These are phyloP conservation scores for Globisporangium barbulae DNA, from an alignment of 352 stramenopile genomes.

Conservation along the genomic window DNA sequence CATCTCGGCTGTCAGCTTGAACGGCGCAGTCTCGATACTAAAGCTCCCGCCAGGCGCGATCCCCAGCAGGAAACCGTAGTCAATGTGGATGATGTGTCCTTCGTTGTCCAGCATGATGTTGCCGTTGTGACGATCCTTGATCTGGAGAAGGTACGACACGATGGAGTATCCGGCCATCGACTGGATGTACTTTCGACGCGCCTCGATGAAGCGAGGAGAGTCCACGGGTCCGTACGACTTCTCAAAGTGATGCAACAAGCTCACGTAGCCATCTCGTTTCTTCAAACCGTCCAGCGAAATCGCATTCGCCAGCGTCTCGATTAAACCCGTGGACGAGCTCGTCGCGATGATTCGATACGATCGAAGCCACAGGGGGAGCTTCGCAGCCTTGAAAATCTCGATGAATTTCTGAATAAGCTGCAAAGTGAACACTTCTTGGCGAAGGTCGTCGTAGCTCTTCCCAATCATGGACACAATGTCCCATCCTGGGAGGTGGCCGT, in stretches of 20 bases:
- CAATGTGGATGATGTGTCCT: slow-evolving; percentile 99
- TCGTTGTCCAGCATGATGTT: slow-evolving; percentile 99
- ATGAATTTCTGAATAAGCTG: slow-evolving; percentile 98
- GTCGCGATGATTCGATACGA: slow-evolving; percentile 98
- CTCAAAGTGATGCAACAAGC: slow-evolving; percentile 94
- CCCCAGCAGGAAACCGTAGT: slow-evolving; percentile 99
- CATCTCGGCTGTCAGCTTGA: slow-evolving; percentile 99
- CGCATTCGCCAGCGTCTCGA: slow-evolving; percentile 96
- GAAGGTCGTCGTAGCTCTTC: slow-evolving; percentile 98
- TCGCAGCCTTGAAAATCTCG: slow-evolving; percentile 94
- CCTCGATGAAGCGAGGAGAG: slow-evolving; percentile 87
- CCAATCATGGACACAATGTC: slow-evolving; percentile 97
- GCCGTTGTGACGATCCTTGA: slow-evolving; percentile 99
- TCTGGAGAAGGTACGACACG: slow-evolving; percentile 97
- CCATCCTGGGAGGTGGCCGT: slow-evolving; percentile 89
- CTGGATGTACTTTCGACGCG: slow-evolving; percentile 95
- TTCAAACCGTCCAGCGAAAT: slow-evolving; percentile 98
- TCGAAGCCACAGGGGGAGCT: slow-evolving; percentile 94
- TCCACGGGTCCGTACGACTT: slow-evolving; percentile 91
- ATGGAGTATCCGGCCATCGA: slow-evolving; percentile 98
- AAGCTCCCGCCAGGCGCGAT: slow-evolving; percentile 98
- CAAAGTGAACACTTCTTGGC: slow-evolving; percentile 99
- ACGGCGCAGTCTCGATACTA: slow-evolving; percentile 98
- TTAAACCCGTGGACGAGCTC: slow-evolving; percentile 93
- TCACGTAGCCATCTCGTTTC: slow-evolving; percentile 94